phyloP scores from a whole-genome alignment of 2,329 filamentous ascomycete species.

The Septoria linicola region DNA sequence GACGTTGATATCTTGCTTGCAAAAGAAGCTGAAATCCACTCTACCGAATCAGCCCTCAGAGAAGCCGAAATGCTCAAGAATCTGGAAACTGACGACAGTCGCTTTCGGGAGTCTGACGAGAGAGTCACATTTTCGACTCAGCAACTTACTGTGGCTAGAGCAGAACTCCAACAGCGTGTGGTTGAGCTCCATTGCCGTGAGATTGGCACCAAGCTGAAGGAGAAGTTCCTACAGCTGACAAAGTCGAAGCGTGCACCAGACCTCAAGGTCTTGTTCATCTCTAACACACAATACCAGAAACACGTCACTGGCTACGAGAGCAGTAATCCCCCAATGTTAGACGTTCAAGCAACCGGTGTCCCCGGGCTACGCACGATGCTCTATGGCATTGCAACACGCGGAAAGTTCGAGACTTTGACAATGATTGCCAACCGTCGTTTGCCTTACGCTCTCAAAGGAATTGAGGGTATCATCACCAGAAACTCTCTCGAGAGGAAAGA shows the following conservation, averaged over 20 bases:
- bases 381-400: slow-evolving; percentile 7
- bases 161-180: slow-evolving; percentile 9
- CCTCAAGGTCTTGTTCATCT: slow-evolving; percentile 21
- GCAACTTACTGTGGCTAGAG: neutral
- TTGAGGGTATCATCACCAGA: slow-evolving; percentile 11
- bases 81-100: neutral
- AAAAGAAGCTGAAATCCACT: neutral
- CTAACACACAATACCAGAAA: slow-evolving; percentile 24
- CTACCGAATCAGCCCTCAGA: neutral
- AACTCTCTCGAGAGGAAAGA: slow-evolving; percentile 4
- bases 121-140: neutral
- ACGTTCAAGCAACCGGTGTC: slow-evolving; percentile 23
- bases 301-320: slow-evolving; percentile 17
- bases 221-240: slow-evolving; percentile 10
- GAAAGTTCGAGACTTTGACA: slow-evolving; percentile 1
- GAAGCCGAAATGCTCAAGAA: neutral
- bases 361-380: slow-evolving; percentile 21
- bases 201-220: slow-evolving; percentile 6
- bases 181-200: slow-evolving; percentile 12
- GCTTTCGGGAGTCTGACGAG: neutral
- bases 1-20: neutral
- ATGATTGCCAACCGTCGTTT: slow-evolving; percentile 1
- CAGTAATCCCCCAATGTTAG: slow-evolving; percentile 17
- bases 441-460: neutral
- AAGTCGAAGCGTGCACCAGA: slow-evolving; percentile 16